Base-by-base conservation (phyloP, 164 flowering plant species). In the Vitis cinerea region DNA sequence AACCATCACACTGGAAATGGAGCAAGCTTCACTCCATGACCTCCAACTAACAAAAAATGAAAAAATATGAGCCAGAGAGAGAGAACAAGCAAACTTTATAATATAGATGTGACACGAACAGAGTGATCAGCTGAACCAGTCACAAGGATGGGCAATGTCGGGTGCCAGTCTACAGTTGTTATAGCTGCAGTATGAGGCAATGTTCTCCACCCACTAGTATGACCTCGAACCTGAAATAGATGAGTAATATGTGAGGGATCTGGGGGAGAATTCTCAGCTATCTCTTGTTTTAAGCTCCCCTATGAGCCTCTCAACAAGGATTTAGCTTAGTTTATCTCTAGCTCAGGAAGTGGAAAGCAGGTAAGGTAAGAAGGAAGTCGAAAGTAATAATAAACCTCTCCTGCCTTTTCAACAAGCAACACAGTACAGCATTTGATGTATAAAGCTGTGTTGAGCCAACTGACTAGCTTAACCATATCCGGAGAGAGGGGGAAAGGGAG, bases 121-220 rank as follows among this genome's bases (percentile, higher is more conserved):
- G 94, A 92, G 76, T 94, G 79, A 75, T 94, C 98, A 48, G 91
- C 92, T 4, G 98, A 94, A n/a, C 98, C 97, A 27, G 97, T 94
- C 74, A 94, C 73, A 79, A 81, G 90, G 68, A 90, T 79, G 27
- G 98, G 95, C 65, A 86, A 77, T 11, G 95, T 88, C 44, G 97
- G 98, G 80, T 94, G 98, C 98, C 98, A 92, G 69, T 92, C 97
- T 8, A 94, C 97, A 3, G 98, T 90, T 8, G 93, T 88, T 78
- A 92, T 80, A n/a, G 90, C 83, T 56, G 88, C 92, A 74, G 74
- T 80, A 50, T 90, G 97, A 9, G 97, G 85, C 61, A 92, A 91
- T 29, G 90, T 89, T 82, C 83, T 90, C 71, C 79, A 66, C 10
- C 92, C 94, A 66, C 74, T 77, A 63, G 61, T 59, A 65, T 76